Percentiles rank a stretch among this genome's conserved stretches.
These are phyloP conservation scores for Paraphaeosphaeria minitans DNA, from an alignment of 2,329 filamentous ascomycete genomes.

Conservation along the genomic window DNA sequence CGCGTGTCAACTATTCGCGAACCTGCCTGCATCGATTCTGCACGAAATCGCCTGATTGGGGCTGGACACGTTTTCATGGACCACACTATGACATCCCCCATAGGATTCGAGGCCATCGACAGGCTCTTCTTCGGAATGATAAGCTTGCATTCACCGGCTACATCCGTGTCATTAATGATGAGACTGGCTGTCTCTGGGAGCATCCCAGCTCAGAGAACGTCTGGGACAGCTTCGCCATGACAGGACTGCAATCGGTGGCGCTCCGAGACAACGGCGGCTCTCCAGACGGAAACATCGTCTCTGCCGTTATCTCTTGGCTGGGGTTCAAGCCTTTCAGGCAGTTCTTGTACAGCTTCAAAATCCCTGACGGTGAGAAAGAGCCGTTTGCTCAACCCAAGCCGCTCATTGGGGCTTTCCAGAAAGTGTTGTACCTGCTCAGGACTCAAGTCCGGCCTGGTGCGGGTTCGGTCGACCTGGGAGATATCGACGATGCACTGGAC, in stretches of 20 bases:
- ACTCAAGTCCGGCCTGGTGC: slow-evolving; percentile 47
- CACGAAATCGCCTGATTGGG: slow-evolving; percentile 64
- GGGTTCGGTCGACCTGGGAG: slow-evolving; percentile 40
- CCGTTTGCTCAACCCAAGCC: slow-evolving; percentile 56
- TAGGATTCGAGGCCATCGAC: slow-evolving; percentile 62
- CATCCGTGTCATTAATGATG: slow-evolving; percentile 64
- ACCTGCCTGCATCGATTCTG: slow-evolving; percentile 65
- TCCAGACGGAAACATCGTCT: slow-evolving; percentile 53
- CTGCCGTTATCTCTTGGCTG: slow-evolving; percentile 63
- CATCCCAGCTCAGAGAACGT: slow-evolving; percentile 60
- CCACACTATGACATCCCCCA: slow-evolving; percentile 63
- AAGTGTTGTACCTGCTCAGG: slow-evolving; percentile 57
- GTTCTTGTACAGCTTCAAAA: slow-evolving; percentile 57
- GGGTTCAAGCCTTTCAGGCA: slow-evolving; percentile 64
- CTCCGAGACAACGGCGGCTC: slow-evolving; percentile 36
- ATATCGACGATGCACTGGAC: slow-evolving; percentile 45
- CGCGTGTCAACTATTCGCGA: slow-evolving; percentile 61
- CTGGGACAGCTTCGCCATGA: slow-evolving; percentile 63
- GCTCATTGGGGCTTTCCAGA: slow-evolving; percentile 57
- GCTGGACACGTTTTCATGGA: slow-evolving; percentile 66
- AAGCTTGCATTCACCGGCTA: slow-evolving; percentile 67
- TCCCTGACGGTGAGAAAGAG: slow-evolving; percentile 54
- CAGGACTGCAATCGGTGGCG: slow-evolving; percentile 59
- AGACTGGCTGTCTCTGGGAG: slow-evolving; percentile 66
- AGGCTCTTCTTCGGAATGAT: slow-evolving; percentile 64